Conservation (phyloP, 176 grass and related monocot genomes). For the Poa annua region DNA sequence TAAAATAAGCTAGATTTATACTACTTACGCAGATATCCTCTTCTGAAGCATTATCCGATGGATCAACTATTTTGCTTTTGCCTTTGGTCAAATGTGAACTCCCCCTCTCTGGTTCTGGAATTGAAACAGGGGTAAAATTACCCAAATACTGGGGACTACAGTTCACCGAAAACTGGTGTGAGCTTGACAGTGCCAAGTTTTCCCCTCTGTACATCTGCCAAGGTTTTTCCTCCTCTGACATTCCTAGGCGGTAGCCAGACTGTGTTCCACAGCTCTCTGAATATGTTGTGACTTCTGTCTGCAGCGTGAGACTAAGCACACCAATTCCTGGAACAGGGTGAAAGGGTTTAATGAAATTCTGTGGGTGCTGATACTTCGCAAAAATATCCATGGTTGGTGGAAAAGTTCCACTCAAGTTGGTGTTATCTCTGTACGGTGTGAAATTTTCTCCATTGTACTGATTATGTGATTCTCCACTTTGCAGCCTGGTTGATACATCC, state of each 20-base stretch:
- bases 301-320: neutral
- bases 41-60: neutral
- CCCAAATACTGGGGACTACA: neutral
- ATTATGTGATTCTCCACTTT: constrained; percentile 1
- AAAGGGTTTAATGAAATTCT: neutral
- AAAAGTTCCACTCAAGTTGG: neutral
- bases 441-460: constrained; percentile 2
- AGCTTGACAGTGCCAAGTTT: neutral
- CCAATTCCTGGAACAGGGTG: constrained; percentile 4
- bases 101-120: neutral
- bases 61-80: neutral
- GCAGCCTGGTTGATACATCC: neutral
- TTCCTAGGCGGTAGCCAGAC: neutral
- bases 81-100: constrained; percentile 3
- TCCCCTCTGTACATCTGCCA: neutral
- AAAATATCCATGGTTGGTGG: neutral
- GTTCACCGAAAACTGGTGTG: neutral
- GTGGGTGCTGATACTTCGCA: neutral
- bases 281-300: constrained; percentile 19
- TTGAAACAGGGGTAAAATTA: neutral
- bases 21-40: constrained; percentile 3
- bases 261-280: neutral
- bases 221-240: constrained; percentile 2
- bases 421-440: neutral
- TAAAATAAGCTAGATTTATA: neutral